Conservation (phyloP, 1,284 basidiomycete species). For the Erythrobasidium hasegawianum region DNA sequence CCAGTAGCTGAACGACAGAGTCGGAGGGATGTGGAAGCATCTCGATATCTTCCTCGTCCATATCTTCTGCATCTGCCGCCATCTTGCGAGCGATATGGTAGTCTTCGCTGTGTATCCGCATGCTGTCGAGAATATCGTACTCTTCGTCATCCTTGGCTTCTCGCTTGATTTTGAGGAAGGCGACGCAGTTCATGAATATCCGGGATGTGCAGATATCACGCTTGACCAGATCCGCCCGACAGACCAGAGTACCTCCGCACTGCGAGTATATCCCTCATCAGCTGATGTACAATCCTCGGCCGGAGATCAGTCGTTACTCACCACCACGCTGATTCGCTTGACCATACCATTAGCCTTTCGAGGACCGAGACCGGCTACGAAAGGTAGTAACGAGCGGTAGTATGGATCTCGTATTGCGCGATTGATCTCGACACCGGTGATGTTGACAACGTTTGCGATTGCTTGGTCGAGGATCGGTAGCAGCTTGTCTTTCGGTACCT, state of each 20-base stretch:
- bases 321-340: slow-evolving; percentile 71
- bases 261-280: too few species aligned
- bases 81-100: slow-evolving; percentile 98
- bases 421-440: slow-evolving; percentile 94
- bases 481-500: slow-evolving; percentile 83
- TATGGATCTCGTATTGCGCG: slow-evolving; percentile 80
- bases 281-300: too few species aligned
- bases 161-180: slow-evolving; percentile 81
- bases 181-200: slow-evolving; percentile 83
- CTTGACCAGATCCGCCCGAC: slow-evolving; percentile 79
- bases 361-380: slow-evolving; percentile 89
- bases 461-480: slow-evolving; percentile 76
- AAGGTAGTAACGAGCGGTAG: slow-evolving; percentile 80
- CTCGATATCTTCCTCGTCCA: slow-evolving; percentile 89
- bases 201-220: slow-evolving; percentile 67
- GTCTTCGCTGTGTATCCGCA: slow-evolving; percentile 95
- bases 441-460: slow-evolving; percentile 84
- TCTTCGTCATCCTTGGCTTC: slow-evolving; percentile 63
- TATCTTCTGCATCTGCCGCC: slow-evolving; percentile 93
- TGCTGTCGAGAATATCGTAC: slow-evolving; percentile 75
- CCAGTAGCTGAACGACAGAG: slow-evolving; percentile 77
- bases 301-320: slow-evolving; percentile 54
- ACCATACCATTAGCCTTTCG: slow-evolving; percentile 85
- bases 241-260: slow-evolving; percentile 64
- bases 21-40: slow-evolving; percentile 68